A percentile compares a stretch with the other conserved stretches of the same genome.
These are phyloP conservation scores for Acacia pycnantha DNA, from an alignment of 331 rosid genomes.

Conservation along the genomic window DNA sequence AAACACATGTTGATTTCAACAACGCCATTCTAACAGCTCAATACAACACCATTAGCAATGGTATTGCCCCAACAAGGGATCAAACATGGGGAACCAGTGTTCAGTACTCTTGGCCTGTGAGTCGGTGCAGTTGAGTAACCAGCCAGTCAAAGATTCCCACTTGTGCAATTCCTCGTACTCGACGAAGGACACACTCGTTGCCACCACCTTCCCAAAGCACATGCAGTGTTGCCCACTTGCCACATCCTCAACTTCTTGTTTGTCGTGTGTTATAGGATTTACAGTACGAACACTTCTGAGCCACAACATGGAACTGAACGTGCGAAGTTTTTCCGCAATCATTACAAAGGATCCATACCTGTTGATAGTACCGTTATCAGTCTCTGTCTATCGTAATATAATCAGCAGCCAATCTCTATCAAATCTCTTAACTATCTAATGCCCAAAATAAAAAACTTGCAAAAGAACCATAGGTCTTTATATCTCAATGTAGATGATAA, in stretches of 20 bases:
- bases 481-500: background rate
- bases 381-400: background rate
- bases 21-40: background rate
- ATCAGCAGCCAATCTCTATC: background rate
- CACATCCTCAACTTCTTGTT: conserved; percentile 61
- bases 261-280: conserved; percentile 83
- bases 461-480: background rate
- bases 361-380: background rate
- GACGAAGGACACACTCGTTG: background rate
- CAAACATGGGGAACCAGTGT: background rate
- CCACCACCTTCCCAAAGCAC: conserved; percentile 11
- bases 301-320: conserved; percentile 69
- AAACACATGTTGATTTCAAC: background rate
- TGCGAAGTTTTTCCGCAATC: conserved; percentile 68
- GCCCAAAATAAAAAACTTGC: background rate
- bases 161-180: conserved; percentile 1
- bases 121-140: background rate
- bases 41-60: background rate
- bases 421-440: background rate
- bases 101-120: background rate
- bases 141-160: background rate
- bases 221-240: conserved; percentile 6
- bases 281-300: conserved; percentile 77
- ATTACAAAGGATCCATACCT: conserved; percentile 80
- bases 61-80: background rate